phyloP scores from a whole-genome alignment of 768 basidiomycete genomes.

The Lentinula lateritia region DNA sequence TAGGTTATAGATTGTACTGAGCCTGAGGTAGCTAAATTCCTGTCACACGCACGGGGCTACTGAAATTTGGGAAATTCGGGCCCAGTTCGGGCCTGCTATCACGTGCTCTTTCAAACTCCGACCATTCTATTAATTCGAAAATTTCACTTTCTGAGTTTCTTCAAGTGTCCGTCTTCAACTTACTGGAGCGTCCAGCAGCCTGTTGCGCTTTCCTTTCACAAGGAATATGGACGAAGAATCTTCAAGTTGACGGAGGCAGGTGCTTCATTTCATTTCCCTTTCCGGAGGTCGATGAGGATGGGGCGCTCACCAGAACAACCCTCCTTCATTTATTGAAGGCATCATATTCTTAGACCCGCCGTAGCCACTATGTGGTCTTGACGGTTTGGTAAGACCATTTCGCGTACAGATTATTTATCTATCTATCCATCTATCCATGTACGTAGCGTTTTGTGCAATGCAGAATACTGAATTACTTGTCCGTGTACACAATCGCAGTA shows the following conservation, averaged over 20 bases:
- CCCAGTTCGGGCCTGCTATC: too few relatives aligned
- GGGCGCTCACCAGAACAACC: slow-evolving; percentile 45
- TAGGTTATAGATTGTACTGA: too few relatives aligned
- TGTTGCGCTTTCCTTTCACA: slow-evolving; percentile 38
- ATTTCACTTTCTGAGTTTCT: slow-evolving; percentile 13
- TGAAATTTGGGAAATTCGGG: too few relatives aligned
- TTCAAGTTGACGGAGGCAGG: slow-evolving; percentile 81
- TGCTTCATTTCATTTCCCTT: slow-evolving; percentile 17
- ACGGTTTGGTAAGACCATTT: slow-evolving; percentile 84
- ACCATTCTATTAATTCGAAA: too few relatives aligned
- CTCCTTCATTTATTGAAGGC: slow-evolving; percentile 26
- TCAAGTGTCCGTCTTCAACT: slow-evolving; percentile 65
- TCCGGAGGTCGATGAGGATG: neutral
- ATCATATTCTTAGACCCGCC: slow-evolving; percentile 81
- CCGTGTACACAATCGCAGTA: too few relatives aligned
- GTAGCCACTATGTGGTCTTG: slow-evolving; percentile 77
- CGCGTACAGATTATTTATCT: slow-evolving; percentile 39
- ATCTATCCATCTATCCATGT: too few relatives aligned
- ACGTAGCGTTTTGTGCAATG: too few relatives aligned
- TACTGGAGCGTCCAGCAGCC: slow-evolving; percentile 49
- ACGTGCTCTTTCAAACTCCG: too few relatives aligned
- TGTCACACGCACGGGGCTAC: too few relatives aligned
- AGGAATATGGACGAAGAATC: slow-evolving; percentile 48
- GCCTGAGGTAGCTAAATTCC: too few relatives aligned
- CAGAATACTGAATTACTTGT: too few relatives aligned